Base-by-base conservation (phyloP, 148 eudicot genomes). In the Rhododendron ovatum region DNA sequence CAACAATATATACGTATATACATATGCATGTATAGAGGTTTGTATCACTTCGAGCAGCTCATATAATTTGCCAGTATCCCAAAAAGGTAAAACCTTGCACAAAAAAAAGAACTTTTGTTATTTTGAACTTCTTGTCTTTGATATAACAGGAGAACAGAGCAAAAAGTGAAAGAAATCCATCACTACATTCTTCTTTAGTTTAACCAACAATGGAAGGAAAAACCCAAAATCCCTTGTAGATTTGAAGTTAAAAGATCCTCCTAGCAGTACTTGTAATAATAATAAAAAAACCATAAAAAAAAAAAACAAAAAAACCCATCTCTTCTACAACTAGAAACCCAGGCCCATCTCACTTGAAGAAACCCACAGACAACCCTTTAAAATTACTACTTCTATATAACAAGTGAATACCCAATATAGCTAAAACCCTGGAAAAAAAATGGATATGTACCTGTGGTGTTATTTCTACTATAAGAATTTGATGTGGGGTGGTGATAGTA, bases 361-460 rank as follows among this genome's bases (percentile, higher is more conserved):
- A 22, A 39, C 37, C 20, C 24, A n/a, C 4, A 28, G 75, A 28
- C 69, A 41, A 78, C 33, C 67, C 2, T 69, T 30, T 69, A 24
- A 24, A 63, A 59, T 20, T 20, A 26, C 30, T 35, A 50, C 17
- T n/a, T 14, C 4, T 9, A 17, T 14, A 55, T 7, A 48, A 78
- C 1, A 24, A 33, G 20, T 67, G 55, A 41, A 83, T 48, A 48
- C 77, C 73, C 11, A 5, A 13, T n/a, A 43, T 63, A 17, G 43
- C 3, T 18, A 76, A 78, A 53, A 71, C 20, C 76, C 76, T 14
- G 57, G 14, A 15, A 14, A 15, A 20, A 0, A n/a, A 51, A 20
- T 53, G 43, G 45, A 15, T 22, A 43, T 17, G 45, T 87, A 89
- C 89, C 89, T 86, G 88, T 20, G 53, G 26, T 26, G 10, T 20